phyloP scores from a whole-genome alignment of 352 stramenopile genomes.

The Thalassiosira livingstoniorum region DNA sequence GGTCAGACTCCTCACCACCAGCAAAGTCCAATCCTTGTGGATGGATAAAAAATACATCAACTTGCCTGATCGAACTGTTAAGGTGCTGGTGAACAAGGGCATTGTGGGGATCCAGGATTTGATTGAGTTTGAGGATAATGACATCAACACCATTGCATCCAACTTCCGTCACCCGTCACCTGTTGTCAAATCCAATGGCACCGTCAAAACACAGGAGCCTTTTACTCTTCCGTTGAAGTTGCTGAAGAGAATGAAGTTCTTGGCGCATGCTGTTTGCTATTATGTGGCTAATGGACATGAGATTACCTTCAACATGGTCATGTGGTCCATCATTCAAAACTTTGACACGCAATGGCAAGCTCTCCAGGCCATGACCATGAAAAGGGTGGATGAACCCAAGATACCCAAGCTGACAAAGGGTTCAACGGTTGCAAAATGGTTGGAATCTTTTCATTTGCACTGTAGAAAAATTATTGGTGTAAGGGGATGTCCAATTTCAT shows the following conservation, averaged over 20 bases:
- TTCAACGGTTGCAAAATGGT: background rate
- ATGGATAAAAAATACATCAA: background rate
- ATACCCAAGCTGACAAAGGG: background rate
- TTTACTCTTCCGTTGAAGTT: background rate
- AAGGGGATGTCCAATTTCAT: background rate
- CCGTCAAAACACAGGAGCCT: background rate
- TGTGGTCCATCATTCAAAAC: background rate
- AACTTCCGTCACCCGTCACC: background rate
- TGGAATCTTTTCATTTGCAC: background rate
- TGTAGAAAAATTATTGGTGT: background rate
- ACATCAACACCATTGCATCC: background rate
- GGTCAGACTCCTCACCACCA: too few species aligned
- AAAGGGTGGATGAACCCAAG: background rate
- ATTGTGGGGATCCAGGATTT: background rate
- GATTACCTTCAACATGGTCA: background rate
- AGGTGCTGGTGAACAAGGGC: background rate
- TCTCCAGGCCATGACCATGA: background rate
- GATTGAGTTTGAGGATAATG: background rate
- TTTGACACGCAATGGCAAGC: background rate
- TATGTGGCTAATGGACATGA: background rate
- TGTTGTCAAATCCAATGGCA: background rate
- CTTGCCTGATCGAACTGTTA: background rate
- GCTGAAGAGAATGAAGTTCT: background rate
- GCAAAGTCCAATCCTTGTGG: background rate
- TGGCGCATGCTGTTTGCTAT: background rate